phyloP scores from a whole-genome alignment of 495 filamentous ascomycete species.

The Talaromyces borbonicus region DNA sequence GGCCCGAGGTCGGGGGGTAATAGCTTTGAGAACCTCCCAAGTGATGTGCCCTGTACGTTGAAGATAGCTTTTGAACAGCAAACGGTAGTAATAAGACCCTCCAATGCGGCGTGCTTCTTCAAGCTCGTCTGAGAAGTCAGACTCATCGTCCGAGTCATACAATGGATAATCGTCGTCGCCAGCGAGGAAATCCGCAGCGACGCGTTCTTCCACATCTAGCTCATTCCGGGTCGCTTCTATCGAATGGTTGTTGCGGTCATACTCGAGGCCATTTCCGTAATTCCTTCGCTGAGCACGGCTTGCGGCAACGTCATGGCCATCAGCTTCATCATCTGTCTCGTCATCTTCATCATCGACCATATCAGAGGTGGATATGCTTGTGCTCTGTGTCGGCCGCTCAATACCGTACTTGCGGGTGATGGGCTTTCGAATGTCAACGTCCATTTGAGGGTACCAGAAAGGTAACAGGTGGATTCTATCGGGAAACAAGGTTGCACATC shows the following conservation, averaged over 20 bases:
- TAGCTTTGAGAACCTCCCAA: constrained; percentile 32
- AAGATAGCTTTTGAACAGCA: constrained; percentile 41
- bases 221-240: constrained; percentile 37
- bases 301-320: constrained; percentile 5
- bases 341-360: constrained; percentile 57
- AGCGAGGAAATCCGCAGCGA: constrained; percentile 48
- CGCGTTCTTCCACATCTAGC: constrained; percentile 68
- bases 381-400: constrained; percentile 61
- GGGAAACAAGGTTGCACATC: constrained; percentile 77
- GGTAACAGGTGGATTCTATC: constrained; percentile 81
- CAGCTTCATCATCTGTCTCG: constrained; percentile 46
- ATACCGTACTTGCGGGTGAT: constrained; percentile 80
- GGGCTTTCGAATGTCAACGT: constrained; percentile 93
- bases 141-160: constrained; percentile 88
- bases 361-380: constrained; percentile 66
- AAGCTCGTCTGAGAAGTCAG: constrained; percentile 53
- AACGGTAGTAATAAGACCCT: constrained; percentile 56
- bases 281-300: constrained; percentile 8
- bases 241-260: constrained; percentile 13
- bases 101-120: constrained; percentile 66
- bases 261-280: constrained; percentile 18
- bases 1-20: constrained; percentile 51
- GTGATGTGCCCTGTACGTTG: constrained; percentile 29
- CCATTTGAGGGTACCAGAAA: constrained; percentile 98
- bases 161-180: constrained; percentile 65